Conservation (phyloP, 2,329 filamentous ascomycete genomes). For the Nemania diffusa region DNA sequence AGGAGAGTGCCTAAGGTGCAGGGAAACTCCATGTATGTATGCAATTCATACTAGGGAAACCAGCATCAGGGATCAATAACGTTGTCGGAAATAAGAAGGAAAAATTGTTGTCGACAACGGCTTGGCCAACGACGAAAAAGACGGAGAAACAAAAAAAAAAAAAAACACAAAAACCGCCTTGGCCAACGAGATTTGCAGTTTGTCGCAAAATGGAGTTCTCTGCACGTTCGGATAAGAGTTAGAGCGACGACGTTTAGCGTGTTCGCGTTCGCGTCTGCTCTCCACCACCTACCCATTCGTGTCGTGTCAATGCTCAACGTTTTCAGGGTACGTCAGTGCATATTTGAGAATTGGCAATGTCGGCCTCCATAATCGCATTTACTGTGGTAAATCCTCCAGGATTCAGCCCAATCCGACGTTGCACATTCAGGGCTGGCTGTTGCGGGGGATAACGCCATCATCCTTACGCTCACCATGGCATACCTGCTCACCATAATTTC, state of each 20-base stretch:
- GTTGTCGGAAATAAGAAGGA: not conserved
- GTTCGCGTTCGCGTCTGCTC: not conserved
- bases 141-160: slow-evolving; percentile 7
- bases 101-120: not conserved
- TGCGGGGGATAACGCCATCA: slow-evolving; percentile 28
- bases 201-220: not conserved
- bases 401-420: slow-evolving; percentile 26
- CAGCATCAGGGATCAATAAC: slow-evolving; percentile 21
- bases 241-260: not conserved
- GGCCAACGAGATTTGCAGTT: slow-evolving; percentile 2
- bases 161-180: not conserved
- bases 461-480: slow-evolving; percentile 11
- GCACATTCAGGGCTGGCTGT: slow-evolving; percentile 21
- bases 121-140: not conserved
- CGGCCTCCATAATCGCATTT: not conserved
- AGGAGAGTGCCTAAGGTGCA: not conserved
- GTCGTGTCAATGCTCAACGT: slow-evolving; percentile 1
- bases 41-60: slow-evolving; percentile 8
- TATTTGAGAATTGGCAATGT: slow-evolving; percentile 3
- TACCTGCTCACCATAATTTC: slow-evolving; percentile 1
- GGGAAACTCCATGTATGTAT: slow-evolving; percentile 10
- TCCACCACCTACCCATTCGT: not conserved
- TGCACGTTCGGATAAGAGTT: not conserved
- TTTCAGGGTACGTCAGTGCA: not conserved
- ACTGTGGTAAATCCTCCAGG: slow-evolving; percentile 28